Evolutionary conservation across 164 flowering plant species (phyloP), one percentile per base, ranked within the genome.

Genomic region (Kingdonia uniflora): DNA sequence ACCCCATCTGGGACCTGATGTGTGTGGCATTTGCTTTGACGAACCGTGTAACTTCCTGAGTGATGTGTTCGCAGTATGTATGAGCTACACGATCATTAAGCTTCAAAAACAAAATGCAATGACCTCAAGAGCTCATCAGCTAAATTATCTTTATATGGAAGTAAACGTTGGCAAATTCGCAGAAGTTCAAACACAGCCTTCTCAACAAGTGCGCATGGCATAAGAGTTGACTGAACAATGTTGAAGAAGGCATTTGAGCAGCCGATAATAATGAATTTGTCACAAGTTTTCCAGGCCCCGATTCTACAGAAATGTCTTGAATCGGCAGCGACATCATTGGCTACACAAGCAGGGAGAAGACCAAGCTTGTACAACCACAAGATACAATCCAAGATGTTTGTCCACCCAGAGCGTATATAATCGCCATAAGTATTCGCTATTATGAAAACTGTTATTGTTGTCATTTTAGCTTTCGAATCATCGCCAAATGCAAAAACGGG

Each of bases 41-140:
- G 22, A 73, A 67, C 35, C 67, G 55, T 52, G 22, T 55, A n/a
- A 73, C 68, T 61, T 73, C 77, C 42, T 69, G 69, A 0, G 77
- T 70, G 24, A 73, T 73, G 43, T 70, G 62, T 59, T 73, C 77
- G 50, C 77, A 73, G 53, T 73, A 73, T 10, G 77, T 71, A 67
- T 73, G 74, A 20, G 77, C 77, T 17, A 73, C 74, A 51, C 77
- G 62, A 35, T 71, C 77, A 61, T 73, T 71, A 19, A 73, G 76
- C 62, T 73, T 69, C 54, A 64, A 33, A n/a, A 11, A 73, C 63
- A 26, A 73, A 52, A 15, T 69, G 74, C 42, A 73, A 61, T 24
- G 76, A 73, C 56, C 68, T 60, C 23, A 73, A 50, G 38, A 73
- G 74, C 37, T 73, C 76, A 46, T 73, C 76, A 51, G 71, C 67